These are phyloP conservation scores for Chlamydomonas applanata DNA, from an alignment of 139 green algal species.

Conservation along the genomic window DNA sequence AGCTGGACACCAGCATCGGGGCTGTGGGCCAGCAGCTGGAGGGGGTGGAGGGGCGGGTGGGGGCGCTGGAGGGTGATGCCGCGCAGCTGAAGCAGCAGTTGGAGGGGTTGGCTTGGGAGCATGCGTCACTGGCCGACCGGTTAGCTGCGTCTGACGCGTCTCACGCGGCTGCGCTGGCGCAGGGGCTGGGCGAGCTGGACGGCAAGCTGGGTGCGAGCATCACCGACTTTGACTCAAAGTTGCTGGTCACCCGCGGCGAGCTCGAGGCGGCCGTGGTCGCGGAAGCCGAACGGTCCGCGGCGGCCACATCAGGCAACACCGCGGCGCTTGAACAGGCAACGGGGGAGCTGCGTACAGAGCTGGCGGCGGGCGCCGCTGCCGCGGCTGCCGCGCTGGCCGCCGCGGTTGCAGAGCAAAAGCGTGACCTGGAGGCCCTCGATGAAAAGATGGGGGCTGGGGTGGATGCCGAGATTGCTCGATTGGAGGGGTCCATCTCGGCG, in stretches of 20 bases:
- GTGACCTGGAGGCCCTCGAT: too few relatives aligned
- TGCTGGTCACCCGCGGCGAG: not conserved
- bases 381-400: not conserved
- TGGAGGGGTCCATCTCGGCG: too few relatives aligned
- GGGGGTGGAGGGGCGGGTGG: not conserved
- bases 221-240: not conserved
- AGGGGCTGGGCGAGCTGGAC: constrained; percentile 10
- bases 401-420: too few relatives aligned
- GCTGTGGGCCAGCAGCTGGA: not conserved
- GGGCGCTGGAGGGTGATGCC: not conserved
- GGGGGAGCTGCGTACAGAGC: not conserved
- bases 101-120: not conserved
- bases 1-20: not conserved
- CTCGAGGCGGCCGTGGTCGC: not conserved
- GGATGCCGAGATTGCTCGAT: too few relatives aligned
- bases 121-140: too few relatives aligned
- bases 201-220: not conserved
- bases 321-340: not conserved
- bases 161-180: constrained; percentile 22
- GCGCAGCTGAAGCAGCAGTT: not conserved
- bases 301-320: not conserved
- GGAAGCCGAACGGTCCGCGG: not conserved
- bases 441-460: too few relatives aligned
- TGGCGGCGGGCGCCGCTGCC: not conserved
- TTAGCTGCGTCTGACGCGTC: constrained; percentile 18